Evolutionary conservation across 2,329 filamentous ascomycete species (phyloP).

Genomic region (Fusarium denticulatum): DNA sequence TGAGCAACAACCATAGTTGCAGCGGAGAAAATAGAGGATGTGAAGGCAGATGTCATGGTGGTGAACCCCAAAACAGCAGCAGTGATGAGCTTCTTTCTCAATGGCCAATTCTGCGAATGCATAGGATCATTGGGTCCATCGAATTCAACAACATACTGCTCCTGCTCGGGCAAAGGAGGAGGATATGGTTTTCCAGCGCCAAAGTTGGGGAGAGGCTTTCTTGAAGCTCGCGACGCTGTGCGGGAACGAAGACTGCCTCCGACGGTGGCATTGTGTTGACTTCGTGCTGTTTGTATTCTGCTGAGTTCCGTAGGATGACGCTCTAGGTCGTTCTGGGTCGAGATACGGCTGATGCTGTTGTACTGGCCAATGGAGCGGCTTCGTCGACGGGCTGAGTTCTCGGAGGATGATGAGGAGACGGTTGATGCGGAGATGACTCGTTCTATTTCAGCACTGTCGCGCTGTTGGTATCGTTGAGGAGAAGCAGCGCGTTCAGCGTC

Average conservation of each 20-base stretch:
- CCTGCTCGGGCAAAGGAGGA: conserved; percentile 72
- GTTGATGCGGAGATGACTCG: conserved; percentile 64
- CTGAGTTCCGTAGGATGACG: conserved; percentile 74
- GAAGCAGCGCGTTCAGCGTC: conserved; percentile 66
- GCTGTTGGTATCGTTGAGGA: conserved; percentile 50
- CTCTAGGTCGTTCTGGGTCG: conserved; percentile 74
- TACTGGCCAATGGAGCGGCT: conserved; percentile 40
- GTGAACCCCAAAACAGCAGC: conserved; percentile 77
- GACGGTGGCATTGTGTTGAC: conserved; percentile 79
- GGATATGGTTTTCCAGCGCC: conserved; percentile 80
- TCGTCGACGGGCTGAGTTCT: conserved; percentile 36
- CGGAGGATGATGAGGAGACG: conserved; percentile 60
- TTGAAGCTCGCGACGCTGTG: conserved; percentile 58
- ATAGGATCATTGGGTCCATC: conserved; percentile 84
- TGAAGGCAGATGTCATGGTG: conserved; percentile 76
- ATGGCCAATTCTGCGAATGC: conserved; percentile 88
- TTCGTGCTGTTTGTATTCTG: conserved; percentile 75
- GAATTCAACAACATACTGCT: conserved; percentile 87
- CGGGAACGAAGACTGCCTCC: conserved; percentile 58
- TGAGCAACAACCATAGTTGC: conserved; percentile 67
- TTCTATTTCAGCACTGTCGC: conserved; percentile 66
- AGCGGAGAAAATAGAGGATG: conserved; percentile 78
- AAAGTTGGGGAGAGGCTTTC: conserved; percentile 72
- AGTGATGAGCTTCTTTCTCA: conserved; percentile 78
- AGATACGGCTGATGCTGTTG: conserved; percentile 67